Conservation (phyloP, 441 rosid species). For the Eruca vesicaria region DNA sequence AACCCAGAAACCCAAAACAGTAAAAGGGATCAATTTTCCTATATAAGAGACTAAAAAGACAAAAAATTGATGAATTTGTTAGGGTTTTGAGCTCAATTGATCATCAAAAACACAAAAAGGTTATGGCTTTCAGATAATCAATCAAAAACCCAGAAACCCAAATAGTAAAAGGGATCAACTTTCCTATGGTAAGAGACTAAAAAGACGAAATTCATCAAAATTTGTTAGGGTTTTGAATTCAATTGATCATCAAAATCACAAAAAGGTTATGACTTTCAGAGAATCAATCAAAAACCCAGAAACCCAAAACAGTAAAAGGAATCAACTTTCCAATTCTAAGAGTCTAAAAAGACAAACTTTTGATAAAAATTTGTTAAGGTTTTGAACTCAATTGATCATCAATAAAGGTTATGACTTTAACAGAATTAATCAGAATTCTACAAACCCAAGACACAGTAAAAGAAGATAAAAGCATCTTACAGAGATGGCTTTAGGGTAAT, state of each 20-base stretch:
- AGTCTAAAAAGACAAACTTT: too few relatives aligned
- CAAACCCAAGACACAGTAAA: background rate
- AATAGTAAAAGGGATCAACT: background rate
- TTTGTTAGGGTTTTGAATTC: background rate
- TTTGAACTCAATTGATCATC: background rate
- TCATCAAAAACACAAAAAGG: background rate
- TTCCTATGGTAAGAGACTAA: too few relatives aligned
- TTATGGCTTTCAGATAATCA: background rate
- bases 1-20: background rate
- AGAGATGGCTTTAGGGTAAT: slow-evolving; percentile 70
- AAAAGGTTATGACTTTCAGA: background rate
- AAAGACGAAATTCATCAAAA: background rate
- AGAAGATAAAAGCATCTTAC: slow-evolving; percentile 36
- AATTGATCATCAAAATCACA: background rate
- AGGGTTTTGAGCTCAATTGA: background rate
- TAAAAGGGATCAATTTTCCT: background rate
- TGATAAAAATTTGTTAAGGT: background rate
- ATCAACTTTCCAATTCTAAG: too few relatives aligned
- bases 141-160: too few relatives aligned
- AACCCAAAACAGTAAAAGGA: background rate
- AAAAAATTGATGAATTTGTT: background rate
- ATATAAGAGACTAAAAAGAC: background rate
- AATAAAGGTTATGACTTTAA: background rate
- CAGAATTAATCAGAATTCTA: background rate
- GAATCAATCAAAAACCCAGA: background rate